phyloP scores from a whole-genome alignment of 495 filamentous ascomycete species.

The Parachaetomium inaequale region DNA sequence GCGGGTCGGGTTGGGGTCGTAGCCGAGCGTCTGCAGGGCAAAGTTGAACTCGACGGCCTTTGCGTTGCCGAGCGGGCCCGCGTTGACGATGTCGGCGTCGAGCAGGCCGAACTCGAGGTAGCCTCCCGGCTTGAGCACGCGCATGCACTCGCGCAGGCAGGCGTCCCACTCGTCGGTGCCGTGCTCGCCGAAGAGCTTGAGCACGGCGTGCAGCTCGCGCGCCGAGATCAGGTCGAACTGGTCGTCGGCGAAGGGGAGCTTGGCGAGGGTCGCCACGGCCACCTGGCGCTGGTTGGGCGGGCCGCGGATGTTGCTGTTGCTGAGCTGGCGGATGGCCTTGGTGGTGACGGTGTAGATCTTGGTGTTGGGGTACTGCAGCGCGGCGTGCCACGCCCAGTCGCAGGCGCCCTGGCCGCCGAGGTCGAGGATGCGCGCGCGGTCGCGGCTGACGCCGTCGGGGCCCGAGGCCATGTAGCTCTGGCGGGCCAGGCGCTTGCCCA shows the following conservation, averaged over 20 bases:
- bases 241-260: slow-evolving; percentile 79
- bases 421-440: slow-evolving; percentile 72
- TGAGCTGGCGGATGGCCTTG: slow-evolving; percentile 58
- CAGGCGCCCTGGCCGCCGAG: slow-evolving; percentile 79
- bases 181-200: slow-evolving; percentile 64
- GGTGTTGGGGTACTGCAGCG: slow-evolving; percentile 74
- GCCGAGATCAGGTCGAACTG: slow-evolving; percentile 93
- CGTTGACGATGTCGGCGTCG: slow-evolving; percentile 82
- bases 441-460: slow-evolving; percentile 39
- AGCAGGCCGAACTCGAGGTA: slow-evolving; percentile 86
- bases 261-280: slow-evolving; percentile 67
- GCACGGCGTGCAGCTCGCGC: slow-evolving; percentile 75
- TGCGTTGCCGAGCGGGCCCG: slow-evolving; percentile 71
- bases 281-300: slow-evolving; percentile 84
- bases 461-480: slow-evolving; percentile 46
- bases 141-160: slow-evolving; percentile 79
- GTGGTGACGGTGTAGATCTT: slow-evolving; percentile 83
- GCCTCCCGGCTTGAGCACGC: slow-evolving; percentile 87
- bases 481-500: slow-evolving; percentile 55
- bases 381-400: slow-evolving; percentile 95
- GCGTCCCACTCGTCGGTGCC: slow-evolving; percentile 81
- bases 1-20: slow-evolving; percentile 81
- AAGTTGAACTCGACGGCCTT: slow-evolving; percentile 85
- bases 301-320: slow-evolving; percentile 68
- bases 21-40: slow-evolving; percentile 78